Evolutionary conservation across 495 filamentous ascomycete species (phyloP).

Genomic region (Wilcoxina mikolae): DNA sequence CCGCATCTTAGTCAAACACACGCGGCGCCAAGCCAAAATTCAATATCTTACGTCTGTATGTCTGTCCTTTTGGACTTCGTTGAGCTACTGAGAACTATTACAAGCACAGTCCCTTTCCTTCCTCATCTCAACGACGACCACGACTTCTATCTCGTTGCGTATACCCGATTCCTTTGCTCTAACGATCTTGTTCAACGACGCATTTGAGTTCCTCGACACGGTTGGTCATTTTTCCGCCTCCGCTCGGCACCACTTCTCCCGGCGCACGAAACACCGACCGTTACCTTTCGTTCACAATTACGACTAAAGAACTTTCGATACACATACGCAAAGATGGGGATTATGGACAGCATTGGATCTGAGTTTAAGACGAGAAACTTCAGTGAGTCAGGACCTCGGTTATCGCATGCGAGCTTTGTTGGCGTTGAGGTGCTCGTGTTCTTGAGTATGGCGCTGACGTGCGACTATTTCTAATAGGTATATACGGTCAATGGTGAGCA

Average conservation of each 20-base stretch:
- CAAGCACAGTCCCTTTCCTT: too few relatives aligned
- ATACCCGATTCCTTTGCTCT: too few relatives aligned
- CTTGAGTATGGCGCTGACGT: not conserved
- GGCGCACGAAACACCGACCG: too few relatives aligned
- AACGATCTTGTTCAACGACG: too few relatives aligned
- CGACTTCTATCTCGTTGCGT: too few relatives aligned
- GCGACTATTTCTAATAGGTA: conserved; percentile 45
- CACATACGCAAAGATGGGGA: conserved; percentile 32
- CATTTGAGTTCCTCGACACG: too few relatives aligned
- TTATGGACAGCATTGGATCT: conserved; percentile 34
- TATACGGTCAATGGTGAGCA: conserved; percentile 97
- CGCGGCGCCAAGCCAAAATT: not conserved
- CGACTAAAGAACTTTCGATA: not conserved
- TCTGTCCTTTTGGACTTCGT: not conserved
- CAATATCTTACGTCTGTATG: not conserved
- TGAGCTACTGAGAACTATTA: too few relatives aligned
- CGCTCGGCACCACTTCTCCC: too few relatives aligned
- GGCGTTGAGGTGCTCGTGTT: not conserved
- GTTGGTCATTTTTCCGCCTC: too few relatives aligned
- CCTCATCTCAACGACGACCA: too few relatives aligned
- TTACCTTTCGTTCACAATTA: not conserved
- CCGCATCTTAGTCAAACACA: not conserved
- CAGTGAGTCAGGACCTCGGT: conserved; percentile 49
- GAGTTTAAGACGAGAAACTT: conserved; percentile 96
- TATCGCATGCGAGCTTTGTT: not conserved